Percentiles rank a stretch among this genome's conserved stretches.
Evolutionary conservation across 2,329 filamentous ascomycete species (phyloP).

Genomic region (Aspergillus novoparasiticus): DNA sequence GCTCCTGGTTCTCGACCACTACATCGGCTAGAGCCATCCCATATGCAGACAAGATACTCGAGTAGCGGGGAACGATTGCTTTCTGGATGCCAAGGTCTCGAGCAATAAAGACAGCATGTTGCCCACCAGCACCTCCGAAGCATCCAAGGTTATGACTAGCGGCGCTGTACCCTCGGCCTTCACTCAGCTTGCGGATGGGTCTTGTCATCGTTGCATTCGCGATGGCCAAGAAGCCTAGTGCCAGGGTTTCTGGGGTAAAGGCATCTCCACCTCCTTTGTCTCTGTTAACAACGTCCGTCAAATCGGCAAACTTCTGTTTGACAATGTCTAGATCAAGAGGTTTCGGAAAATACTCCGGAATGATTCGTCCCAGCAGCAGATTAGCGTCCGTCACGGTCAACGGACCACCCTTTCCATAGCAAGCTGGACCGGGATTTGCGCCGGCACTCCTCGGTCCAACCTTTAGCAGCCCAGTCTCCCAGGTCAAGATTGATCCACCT

Average conservation of each 20-base stretch:
- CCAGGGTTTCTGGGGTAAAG: conserved; percentile 79
- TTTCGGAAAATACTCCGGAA: conserved; percentile 89
- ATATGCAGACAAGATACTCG: conserved; percentile 48
- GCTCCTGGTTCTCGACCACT: not conserved
- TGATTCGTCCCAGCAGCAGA: conserved; percentile 75
- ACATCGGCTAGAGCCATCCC: conserved; percentile 3
- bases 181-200: conserved; percentile 84
- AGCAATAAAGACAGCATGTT: conserved; percentile 48
- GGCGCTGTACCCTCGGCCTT: conserved; percentile 86
- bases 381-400: conserved; percentile 94
- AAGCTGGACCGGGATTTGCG: conserved; percentile 86
- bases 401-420: conserved; percentile 86
- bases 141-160: conserved; percentile 48
- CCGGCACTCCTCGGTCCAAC: conserved; percentile 88
- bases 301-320: conserved; percentile 67
- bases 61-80: conserved; percentile 49
- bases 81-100: conserved; percentile 43
- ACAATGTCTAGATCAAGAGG: conserved; percentile 73
- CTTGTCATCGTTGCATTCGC: conserved; percentile 90
- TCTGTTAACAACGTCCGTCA: conserved; percentile 75
- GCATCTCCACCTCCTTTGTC: conserved; percentile 49
- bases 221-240: conserved; percentile 85
- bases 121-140: conserved; percentile 39
- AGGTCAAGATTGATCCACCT: conserved; percentile 70
- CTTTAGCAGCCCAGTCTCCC: conserved; percentile 82